Evolutionary conservation across 1,284 basidiomycete species (phyloP), one percentile per base, ranked within the genome.

Genomic region (Stereum hirsutum): DNA sequence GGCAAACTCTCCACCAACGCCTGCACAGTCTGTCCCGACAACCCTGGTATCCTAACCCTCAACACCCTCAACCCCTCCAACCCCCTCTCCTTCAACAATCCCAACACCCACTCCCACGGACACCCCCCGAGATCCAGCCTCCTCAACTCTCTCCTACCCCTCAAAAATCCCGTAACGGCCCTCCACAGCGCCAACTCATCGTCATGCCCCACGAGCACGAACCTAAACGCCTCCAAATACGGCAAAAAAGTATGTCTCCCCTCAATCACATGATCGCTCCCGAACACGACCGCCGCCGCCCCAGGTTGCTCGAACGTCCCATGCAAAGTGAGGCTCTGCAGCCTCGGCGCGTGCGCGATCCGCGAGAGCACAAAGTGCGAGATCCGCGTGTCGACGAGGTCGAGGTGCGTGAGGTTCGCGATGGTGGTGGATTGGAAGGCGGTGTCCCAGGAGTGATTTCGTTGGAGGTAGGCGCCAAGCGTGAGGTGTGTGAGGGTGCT

Each of bases 361-460:
- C 78, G 69, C 7, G 74, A 68, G 24, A 81, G 67, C 23, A 81
- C 77, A 35, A 72, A 60, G 51, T 77, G 74, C 5, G 75, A 78
- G 32, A 82, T 76, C 6, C 73, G 68, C 11, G 78, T 80, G 53
- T 80, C 76, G 37, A 81, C 75, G 36, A 81, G 69, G 52, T 83
- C 77, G 44, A 81, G 70, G 46, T 78, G 76, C 0, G 77, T 80
- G 44, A 82, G 69, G 48, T 76, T 74, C 41, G 72, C 67, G 50
- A 83, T 78, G 0, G 78, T 75, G 6, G 67, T 63, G 2, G 72
- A 75, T 52, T 74, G 68, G 62, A 81, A 81, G 1, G 73, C 74
- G 38, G 62, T 64, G 60, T 82, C 78, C 78, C 77, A 81, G 1
- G 73, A 76, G 54, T 80, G 76, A 33, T 71, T 63, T 26, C 78